A percentile compares a stretch with the other conserved stretches of the same genome.
Conservation (phyloP, 306 rosid genomes). For the Quercus alba region DNA sequence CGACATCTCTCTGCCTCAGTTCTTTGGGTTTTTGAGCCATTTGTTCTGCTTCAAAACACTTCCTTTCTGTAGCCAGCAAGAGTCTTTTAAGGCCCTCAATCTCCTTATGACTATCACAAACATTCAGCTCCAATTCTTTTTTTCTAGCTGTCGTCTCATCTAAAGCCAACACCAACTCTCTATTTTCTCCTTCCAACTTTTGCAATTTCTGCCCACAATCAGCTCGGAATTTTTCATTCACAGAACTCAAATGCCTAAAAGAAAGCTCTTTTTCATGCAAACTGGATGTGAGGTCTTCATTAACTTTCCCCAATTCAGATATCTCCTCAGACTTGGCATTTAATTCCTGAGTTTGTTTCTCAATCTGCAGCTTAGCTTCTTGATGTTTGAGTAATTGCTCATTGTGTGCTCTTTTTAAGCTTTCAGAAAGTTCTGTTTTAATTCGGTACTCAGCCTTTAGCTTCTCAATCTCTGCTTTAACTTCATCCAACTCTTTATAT, state of each 20-base stretch:
- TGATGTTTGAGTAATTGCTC: slow-evolving; percentile 38
- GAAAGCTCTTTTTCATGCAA: slow-evolving; percentile 47
- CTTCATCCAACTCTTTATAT: slow-evolving; percentile 36
- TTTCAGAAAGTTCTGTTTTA: slow-evolving; percentile 32
- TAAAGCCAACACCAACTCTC: slow-evolving; percentile 35
- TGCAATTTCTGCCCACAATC: slow-evolving; percentile 35
- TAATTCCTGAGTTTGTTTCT: slow-evolving; percentile 42
- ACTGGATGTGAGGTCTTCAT: slow-evolving; percentile 41
- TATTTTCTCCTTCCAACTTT: slow-evolving; percentile 45
- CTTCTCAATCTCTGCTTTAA: slow-evolving; percentile 49
- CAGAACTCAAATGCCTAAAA: slow-evolving; percentile 35
- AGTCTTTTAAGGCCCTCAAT: slow-evolving; percentile 41
- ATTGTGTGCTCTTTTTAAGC: slow-evolving; percentile 37
- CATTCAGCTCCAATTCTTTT: slow-evolving; percentile 39
- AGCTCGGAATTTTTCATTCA: slow-evolving; percentile 43
- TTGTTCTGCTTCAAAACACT: slow-evolving; percentile 46
- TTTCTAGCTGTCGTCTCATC: slow-evolving; percentile 42
- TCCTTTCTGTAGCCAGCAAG: slow-evolving; percentile 35
- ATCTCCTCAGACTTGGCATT: slow-evolving; percentile 47
- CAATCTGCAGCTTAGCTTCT: slow-evolving; percentile 39
- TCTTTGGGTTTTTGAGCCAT: slow-evolving; percentile 29
- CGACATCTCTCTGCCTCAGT: slow-evolving; percentile 37
- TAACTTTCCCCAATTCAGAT: slow-evolving; percentile 31
- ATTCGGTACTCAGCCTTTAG: slow-evolving; percentile 39
- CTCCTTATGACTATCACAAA: slow-evolving; percentile 33